Base-by-base conservation (phyloP, 1,139 yeast species). In the Protomyces macrosporus region DNA sequence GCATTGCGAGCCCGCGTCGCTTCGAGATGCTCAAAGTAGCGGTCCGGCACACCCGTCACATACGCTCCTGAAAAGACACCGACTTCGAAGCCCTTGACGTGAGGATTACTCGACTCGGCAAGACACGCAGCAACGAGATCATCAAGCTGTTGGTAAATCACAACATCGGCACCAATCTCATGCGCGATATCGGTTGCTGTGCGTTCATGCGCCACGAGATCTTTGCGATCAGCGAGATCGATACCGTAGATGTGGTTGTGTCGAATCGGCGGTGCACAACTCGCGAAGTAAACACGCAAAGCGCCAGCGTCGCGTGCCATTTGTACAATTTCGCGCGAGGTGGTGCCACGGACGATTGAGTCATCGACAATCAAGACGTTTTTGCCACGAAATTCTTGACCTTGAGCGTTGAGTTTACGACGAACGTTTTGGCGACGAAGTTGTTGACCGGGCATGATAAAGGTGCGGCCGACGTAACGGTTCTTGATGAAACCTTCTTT, bases 291-390 rank as follows among this genome's bases (percentile, higher is more conserved):
- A 16, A 93, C 98, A 70, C 85, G 86, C 67, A 83, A 85, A 51
- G 98, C 98, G 64, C 98, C 98, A 3, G 98, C 97, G 75, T 93
- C 98, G 71, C 88, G 84, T 12, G 98, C 98, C 98, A 93, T 93
- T 70, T 86, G 88, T 37, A 95, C 96, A 71, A 93, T 93, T 77
- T 93, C 98, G 75, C 85, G 88, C 5, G 97, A 90, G 1, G 98
- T 93, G 40, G 98, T 93, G 68, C 98, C 98, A 75, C 98, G 85
- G 30, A 93, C 98, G 70, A 93, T 91, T 39, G 97, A 90, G 75
- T 93, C 98, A 76, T 93, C 98, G 55, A 93, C 98, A 66, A 93
- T 82, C 69, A 93, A 79, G n/a, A 93, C 98, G 68, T 85, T 86
- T 71, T 90, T 84, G 68, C 84, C 95, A 69, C 82, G 81, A 75